Conservation (phyloP, 305 asterid species). For the Solanum chacoense region DNA sequence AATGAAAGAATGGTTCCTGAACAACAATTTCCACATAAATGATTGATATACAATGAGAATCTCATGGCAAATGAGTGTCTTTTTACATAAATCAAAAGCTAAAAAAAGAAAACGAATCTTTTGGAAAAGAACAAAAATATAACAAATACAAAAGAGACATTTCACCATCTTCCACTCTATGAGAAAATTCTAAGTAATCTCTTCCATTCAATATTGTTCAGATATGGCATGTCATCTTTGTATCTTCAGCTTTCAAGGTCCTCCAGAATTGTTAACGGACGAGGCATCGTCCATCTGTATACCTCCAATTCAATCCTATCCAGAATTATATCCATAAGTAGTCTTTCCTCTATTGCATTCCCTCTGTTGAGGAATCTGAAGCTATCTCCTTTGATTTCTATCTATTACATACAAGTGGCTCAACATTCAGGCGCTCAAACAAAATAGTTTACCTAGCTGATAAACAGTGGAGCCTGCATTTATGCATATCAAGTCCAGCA, state of each 20-base stretch:
- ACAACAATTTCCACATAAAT: neutral
- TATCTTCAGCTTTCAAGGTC: too few species aligned
- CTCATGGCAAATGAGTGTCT: neutral
- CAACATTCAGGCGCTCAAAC: neutral
- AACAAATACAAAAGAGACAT: neutral
- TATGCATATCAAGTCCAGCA: neutral
- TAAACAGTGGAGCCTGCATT: neutral
- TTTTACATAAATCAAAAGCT: neutral
- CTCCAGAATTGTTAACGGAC: neutral
- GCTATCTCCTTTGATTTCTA: neutral
- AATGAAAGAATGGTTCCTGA: neutral
- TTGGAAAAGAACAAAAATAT: neutral
- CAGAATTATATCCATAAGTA: neutral
- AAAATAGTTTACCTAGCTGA: neutral
- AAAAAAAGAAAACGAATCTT: neutral
- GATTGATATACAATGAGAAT: neutral
- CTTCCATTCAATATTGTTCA: neutral
- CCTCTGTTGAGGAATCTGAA: neutral
- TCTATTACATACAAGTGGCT: neutral
- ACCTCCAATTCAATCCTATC: neutral
- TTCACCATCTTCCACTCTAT: neutral
- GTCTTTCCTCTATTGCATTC: neutral
- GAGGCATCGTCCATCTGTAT: neutral
- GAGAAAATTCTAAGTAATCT: neutral
- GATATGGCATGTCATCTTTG: neutral